A percentile compares a stretch with the other conserved stretches of the same genome.
These are phyloP conservation scores for Coemansia javaensis DNA, from an alignment of 192 early-diverging fungal species.

Conservation along the genomic window DNA sequence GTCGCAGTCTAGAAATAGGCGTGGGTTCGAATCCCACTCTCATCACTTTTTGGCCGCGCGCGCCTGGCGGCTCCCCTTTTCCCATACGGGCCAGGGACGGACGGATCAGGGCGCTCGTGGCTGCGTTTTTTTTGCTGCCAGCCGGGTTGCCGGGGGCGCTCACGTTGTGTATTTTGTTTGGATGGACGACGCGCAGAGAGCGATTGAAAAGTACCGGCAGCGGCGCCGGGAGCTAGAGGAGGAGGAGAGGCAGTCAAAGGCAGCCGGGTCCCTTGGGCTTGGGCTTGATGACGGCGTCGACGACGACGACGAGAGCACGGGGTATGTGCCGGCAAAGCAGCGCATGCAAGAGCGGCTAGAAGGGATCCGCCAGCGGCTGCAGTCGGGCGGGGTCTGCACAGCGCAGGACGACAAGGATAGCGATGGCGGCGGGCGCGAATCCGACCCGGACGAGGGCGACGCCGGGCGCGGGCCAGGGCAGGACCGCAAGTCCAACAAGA, in stretches of 20 bases:
- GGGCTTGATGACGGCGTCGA: background rate
- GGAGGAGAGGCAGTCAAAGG: conserved; percentile 15
- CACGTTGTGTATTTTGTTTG: background rate
- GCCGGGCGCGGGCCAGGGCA: background rate
- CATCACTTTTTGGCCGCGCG: conserved; percentile 1
- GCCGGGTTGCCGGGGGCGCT: too few species aligned
- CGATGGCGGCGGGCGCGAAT: background rate
- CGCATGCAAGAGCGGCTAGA: conserved; percentile 26
- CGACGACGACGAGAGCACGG: background rate
- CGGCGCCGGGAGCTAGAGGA: conserved; percentile 39
- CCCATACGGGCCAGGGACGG: too few species aligned
- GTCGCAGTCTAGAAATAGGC: background rate
- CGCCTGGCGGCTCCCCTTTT: background rate
- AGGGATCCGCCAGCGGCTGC: conserved; percentile 15
- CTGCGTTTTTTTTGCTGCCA: background rate
- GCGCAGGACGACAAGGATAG: background rate
- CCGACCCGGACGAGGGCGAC: conserved; percentile 4
- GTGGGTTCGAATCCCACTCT: conserved; percentile 7
- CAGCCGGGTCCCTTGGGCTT: background rate
- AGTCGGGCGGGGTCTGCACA: background rate
- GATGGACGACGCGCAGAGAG: conserved; percentile 2
- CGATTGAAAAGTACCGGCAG: conserved; percentile 36
- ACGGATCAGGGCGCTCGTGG: too few species aligned
- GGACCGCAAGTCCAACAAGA: conserved; percentile 61
- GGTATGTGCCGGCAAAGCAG: conserved; percentile 25